phyloP scores from a whole-genome alignment of 306 rosid genomes.

The Quercus parvula region DNA sequence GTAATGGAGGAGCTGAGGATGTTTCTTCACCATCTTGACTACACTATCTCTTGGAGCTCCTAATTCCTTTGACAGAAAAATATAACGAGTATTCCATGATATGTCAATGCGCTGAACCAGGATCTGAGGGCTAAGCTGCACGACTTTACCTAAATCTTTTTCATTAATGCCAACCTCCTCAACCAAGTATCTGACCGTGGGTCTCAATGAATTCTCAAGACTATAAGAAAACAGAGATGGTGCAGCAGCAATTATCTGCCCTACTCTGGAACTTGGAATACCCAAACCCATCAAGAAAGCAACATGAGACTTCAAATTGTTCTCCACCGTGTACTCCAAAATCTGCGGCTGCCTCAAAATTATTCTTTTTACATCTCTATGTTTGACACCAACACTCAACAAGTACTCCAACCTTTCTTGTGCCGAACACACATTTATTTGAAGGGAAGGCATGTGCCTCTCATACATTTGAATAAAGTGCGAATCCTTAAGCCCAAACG shows the following conservation, averaged over 20 bases:
- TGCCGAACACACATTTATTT: constrained; percentile 76
- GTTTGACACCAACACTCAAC: constrained; percentile 88
- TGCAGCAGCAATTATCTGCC: constrained; percentile 74
- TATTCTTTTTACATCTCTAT: constrained; percentile 72
- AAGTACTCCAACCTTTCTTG: constrained; percentile 87
- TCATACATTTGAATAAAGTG: constrained; percentile 88
- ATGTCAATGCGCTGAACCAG: constrained; percentile 86
- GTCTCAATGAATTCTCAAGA: constrained; percentile 85
- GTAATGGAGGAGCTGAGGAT: constrained; percentile 96
- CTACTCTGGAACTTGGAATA: constrained; percentile 72
- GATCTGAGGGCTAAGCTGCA: constrained; percentile 93
- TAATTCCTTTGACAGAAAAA: constrained; percentile 82
- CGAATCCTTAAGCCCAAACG: constrained; percentile 90
- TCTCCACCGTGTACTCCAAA: constrained; percentile 78
- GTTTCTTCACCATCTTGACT: constrained; percentile 94
- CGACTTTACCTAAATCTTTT: constrained; percentile 84
- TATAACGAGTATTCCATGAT: constrained; percentile 74
- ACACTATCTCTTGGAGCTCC: constrained; percentile 87
- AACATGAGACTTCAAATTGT: constrained; percentile 79
- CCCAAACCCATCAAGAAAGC: constrained; percentile 80
- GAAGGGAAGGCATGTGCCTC: constrained; percentile 91
- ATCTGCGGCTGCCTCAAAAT: constrained; percentile 94
- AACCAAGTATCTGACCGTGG: constrained; percentile 79
- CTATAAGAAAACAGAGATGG: constrained; percentile 91
- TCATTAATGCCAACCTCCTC: constrained; percentile 97